These are phyloP conservation scores for Rhododendron williamsianum DNA, from an alignment of 148 eudicot genomes.

Conservation along the genomic window DNA sequence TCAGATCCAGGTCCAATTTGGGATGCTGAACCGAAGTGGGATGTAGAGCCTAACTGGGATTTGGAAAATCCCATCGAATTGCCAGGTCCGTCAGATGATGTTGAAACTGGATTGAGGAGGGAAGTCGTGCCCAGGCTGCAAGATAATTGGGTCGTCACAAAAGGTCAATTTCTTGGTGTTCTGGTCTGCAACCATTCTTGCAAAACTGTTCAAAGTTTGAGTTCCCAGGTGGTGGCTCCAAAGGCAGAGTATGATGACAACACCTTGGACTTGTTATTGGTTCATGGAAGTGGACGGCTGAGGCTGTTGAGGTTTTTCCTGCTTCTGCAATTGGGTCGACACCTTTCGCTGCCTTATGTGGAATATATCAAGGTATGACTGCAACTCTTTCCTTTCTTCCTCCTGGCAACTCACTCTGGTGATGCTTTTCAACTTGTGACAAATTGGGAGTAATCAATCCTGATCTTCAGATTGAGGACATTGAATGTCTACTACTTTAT, in stretches of 20 bases:
- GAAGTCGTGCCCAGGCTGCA: constrained; percentile 41
- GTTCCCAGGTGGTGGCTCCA: constrained; percentile 93
- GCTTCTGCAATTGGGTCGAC: constrained; percentile 74
- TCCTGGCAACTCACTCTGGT: background rate
- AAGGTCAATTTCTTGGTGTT: constrained; percentile 82
- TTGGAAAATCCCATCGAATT: constrained; percentile 82
- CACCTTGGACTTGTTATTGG: constrained; percentile 76
- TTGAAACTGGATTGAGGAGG: constrained; percentile 25
- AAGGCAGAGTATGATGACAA: constrained; percentile 88
- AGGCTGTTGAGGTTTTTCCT: constrained; percentile 74
- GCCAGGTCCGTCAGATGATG: constrained; percentile 66
- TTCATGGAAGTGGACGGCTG: constrained; percentile 81
- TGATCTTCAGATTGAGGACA: background rate
- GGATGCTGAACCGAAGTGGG: constrained; percentile 99
- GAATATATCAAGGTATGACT: constrained; percentile 84
- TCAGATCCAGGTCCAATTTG: constrained; percentile 99
- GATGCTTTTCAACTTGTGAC: background rate
- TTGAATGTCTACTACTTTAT: background rate
- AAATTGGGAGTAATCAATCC: background rate
- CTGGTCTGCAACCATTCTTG: constrained; percentile 94
- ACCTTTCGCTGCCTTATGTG: constrained; percentile 86
- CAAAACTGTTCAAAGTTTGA: constrained; percentile 91
- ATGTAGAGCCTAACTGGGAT: constrained; percentile 70
- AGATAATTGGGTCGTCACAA: constrained; percentile 60
- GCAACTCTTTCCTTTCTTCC: background rate